Evolutionary conservation across 805 yeast genomes (phyloP), one percentile per base, ranked within the genome.

Genomic region (Candida boidinii): DNA sequence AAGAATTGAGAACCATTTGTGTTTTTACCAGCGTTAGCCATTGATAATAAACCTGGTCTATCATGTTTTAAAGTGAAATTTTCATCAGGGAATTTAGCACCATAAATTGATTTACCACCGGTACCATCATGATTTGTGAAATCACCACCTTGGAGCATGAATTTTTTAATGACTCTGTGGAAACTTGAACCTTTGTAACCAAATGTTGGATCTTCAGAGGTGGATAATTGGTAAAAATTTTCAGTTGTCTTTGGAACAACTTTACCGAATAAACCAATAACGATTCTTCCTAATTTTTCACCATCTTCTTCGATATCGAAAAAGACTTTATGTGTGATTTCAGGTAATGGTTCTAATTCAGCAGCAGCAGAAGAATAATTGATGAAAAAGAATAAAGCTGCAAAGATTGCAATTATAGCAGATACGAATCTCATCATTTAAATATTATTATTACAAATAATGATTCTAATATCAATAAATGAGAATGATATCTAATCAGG

Each of bases 1-100:
- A 88, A 88, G 57, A 88, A 88, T 62, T 87, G 96, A 23, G 95
- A 86, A 15, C 96, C 96, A 56, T 87, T 87, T 60, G 88, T 79
- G 61, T 79, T 66, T 41, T 54, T 73, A 44, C 90, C 90, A 21
- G 86, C 78, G 49, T 80, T 80, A 45, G 90, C 90, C 90, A 80
- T 80, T 3, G 85, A 77, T 46, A 80, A 55, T 48, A 71, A 59
- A 54, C 81, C 83, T 37, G 80, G 78, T 48, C 73, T 73, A 54
- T 72, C 76, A 54, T 80, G 87, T 60, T 71, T 78, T 50, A 79
- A 58, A 16, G 53, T 51, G 51, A 80, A 80, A 62, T 79, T 77
- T 54, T 80, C 86, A 49, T 80, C 87, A 20, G 63, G 66, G 49
- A 79, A 80, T 51, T 66, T 73, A 46, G 60, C 63, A 30, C 87